phyloP scores from a whole-genome alignment of 2,329 filamentous ascomycete genomes.

The Fusarium luffae region DNA sequence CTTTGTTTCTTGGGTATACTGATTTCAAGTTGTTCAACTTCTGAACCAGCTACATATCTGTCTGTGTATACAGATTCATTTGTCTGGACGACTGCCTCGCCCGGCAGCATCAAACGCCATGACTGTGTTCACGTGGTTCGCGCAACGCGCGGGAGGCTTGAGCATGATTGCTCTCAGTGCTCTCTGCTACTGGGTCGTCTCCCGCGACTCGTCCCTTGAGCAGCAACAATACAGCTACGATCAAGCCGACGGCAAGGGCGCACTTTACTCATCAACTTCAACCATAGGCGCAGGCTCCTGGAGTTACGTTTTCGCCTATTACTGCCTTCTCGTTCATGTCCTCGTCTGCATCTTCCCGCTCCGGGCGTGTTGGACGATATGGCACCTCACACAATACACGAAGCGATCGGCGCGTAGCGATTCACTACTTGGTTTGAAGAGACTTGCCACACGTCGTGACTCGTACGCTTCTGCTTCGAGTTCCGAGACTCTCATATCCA shows the following conservation, averaged over 20 bases:
- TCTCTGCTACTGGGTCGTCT: constrained; percentile 67
- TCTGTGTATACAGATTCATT: background rate
- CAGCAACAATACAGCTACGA: constrained; percentile 58
- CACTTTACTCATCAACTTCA: constrained; percentile 47
- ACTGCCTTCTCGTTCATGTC: constrained; percentile 72
- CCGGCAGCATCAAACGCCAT: constrained; percentile 48
- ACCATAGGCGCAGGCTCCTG: constrained; percentile 59
- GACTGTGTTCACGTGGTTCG: constrained; percentile 66
- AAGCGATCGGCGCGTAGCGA: constrained; percentile 58
- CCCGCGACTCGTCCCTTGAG: constrained; percentile 58
- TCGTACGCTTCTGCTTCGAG: constrained; percentile 67
- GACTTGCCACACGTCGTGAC: constrained; percentile 60
- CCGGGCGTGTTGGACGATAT: constrained; percentile 70
- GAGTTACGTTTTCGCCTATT: constrained; percentile 70
- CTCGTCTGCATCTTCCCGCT: constrained; percentile 72
- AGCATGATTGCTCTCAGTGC: constrained; percentile 62
- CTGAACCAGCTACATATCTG: background rate
- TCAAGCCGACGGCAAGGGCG: constrained; percentile 51
- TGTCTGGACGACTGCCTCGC: background rate
- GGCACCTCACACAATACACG: constrained; percentile 65
- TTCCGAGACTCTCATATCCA: constrained; percentile 62
- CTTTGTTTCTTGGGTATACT: background rate
- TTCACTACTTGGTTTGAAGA: constrained; percentile 59
- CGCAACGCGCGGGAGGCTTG: constrained; percentile 65
- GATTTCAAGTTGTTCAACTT: constrained; percentile 7